Base-by-base conservation (phyloP, 208 protist species). In the Entamoeba moshkovskii region DNA sequence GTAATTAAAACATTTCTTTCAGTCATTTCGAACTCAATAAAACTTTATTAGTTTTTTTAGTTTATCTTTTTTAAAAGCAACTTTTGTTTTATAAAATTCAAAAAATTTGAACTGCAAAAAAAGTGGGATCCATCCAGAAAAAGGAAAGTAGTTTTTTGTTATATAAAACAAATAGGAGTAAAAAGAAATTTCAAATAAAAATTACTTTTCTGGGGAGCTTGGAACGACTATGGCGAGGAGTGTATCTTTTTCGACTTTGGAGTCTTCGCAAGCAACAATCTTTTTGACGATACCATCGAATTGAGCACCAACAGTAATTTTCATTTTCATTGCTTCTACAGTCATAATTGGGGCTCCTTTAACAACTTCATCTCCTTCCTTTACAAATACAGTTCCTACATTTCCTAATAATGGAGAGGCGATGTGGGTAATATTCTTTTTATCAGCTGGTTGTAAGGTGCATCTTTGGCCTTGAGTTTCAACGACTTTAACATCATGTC, bases 311-410 rank as follows among this genome's bases (percentile, higher is more conserved):
- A 85, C 59, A 42, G 59, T 85, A 33, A 85, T 85, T 38, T 85
- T 85, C 59, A 85, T 85, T 85, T 85, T 85, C 59, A 85, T 85
- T 42, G 59, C 59, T 85, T 85, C 59, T 42, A 85, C 59, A 33
- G 59, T 85, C 59, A 85, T 85, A 33, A 85, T 85, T 33, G 59
- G 91, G 6, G 91, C 91, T 33, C 91, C 91, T 47, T 48, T 45
- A 25, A 48, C 33, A 15, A 92, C 91, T 92, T 92, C 45, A 47
- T 92, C 91, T 25, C 91, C 91, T 92, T 92, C 45, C 45, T 92
- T 45, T 22, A 47, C 91, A 46, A 33, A 47, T 46, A 92, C 91
- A 44, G 13, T 47, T n/a, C 45, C 38, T 46, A 92, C 91, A 92
- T 48, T 92, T 45, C 91, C 91, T 33, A 45, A 47, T 33, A 92